phyloP scores from a whole-genome alignment of 169 alveolate genomes.

The Plasmodium vivax region DNA sequence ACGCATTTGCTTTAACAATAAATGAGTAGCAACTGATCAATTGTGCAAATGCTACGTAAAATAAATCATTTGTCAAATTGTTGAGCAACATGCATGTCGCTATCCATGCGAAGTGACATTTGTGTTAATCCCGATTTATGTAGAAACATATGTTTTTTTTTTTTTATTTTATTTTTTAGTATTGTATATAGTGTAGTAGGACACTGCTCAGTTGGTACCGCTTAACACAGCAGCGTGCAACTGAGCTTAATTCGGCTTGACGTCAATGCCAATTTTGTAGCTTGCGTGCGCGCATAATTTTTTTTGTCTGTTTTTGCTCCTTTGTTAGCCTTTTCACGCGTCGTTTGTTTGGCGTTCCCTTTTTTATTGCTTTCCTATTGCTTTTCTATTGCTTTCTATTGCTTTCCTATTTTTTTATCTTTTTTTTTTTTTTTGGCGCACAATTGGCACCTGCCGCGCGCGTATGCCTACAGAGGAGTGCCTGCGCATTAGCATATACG shows the following conservation, averaged over 20 bases:
- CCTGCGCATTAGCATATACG: not conserved
- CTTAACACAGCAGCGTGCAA: not conserved
- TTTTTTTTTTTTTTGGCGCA: slow-evolving; percentile 13
- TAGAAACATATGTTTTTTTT: not conserved
- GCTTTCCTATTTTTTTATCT: not conserved
- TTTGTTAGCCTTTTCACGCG: not conserved
- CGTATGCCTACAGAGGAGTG: slow-evolving; percentile 3
- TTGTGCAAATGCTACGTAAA: not conserved
- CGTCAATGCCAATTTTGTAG: not conserved
- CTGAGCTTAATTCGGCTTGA: not conserved
- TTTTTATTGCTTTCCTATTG: not conserved
- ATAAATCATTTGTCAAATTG: not conserved
- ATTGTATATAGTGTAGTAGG: not conserved
- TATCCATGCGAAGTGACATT: not conserved
- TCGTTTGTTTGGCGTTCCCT: not conserved
- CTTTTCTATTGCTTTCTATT: not conserved
- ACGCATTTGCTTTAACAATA: not conserved
- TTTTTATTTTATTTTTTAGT: not conserved
- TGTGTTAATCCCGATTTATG: not conserved
- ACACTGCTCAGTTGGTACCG: not conserved
- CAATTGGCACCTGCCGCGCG: not conserved
- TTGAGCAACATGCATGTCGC: not conserved
- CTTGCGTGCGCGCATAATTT: slow-evolving; percentile 5
- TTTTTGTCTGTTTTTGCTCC: not conserved
- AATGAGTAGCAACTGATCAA: not conserved